A percentile compares a stretch with the other conserved stretches of the same genome.
Evolutionary conservation across 2,329 filamentous ascomycete species (phyloP).

Genomic region (Aspergillus sojae): DNA sequence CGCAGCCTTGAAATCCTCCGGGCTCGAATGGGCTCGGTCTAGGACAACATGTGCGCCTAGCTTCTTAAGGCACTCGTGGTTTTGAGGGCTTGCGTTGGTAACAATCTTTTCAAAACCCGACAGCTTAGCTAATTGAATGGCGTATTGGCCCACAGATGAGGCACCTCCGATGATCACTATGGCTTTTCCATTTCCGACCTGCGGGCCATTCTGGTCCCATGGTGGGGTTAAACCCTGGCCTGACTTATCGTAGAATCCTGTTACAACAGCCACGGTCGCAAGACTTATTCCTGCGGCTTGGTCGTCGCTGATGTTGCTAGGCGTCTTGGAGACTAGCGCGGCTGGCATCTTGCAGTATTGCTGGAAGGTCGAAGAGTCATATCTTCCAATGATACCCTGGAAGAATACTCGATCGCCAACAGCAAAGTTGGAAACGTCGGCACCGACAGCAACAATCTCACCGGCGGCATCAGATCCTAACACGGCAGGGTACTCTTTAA

Average conservation of each 20-base stretch:
- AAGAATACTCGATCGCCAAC: slow-evolving; percentile 38
- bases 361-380: slow-evolving; percentile 39
- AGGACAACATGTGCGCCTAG: slow-evolving; percentile 33
- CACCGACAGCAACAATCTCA: slow-evolving; percentile 19
- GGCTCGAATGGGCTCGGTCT: slow-evolving; percentile 18
- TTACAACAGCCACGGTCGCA: slow-evolving; percentile 19
- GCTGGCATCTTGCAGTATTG: slow-evolving; percentile 41
- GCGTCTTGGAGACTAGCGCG: slow-evolving; percentile 35
- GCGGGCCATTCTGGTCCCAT: slow-evolving; percentile 28
- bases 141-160: slow-evolving; percentile 39
- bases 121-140: slow-evolving; percentile 37
- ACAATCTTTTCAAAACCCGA: slow-evolving; percentile 38
- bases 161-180: slow-evolving; percentile 38
- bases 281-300: slow-evolving; percentile 33
- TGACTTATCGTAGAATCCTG: slow-evolving; percentile 20
- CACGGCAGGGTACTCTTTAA: slow-evolving; percentile 16
- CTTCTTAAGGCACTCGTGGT: slow-evolving; percentile 23
- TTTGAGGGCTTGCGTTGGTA: slow-evolving; percentile 32
- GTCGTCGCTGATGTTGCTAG: slow-evolving; percentile 31
- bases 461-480: slow-evolving; percentile 28
- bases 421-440: slow-evolving; percentile 21
- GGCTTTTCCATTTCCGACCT: slow-evolving; percentile 24
- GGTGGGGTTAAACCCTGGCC: slow-evolving; percentile 32
- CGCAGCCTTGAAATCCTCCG: slow-evolving; percentile 29
- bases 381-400: slow-evolving; percentile 36